A percentile compares a stretch with the other conserved stretches of the same genome.
Conservation (phyloP, 1,139 yeast genomes). For the Lodderomyces theae region DNA sequence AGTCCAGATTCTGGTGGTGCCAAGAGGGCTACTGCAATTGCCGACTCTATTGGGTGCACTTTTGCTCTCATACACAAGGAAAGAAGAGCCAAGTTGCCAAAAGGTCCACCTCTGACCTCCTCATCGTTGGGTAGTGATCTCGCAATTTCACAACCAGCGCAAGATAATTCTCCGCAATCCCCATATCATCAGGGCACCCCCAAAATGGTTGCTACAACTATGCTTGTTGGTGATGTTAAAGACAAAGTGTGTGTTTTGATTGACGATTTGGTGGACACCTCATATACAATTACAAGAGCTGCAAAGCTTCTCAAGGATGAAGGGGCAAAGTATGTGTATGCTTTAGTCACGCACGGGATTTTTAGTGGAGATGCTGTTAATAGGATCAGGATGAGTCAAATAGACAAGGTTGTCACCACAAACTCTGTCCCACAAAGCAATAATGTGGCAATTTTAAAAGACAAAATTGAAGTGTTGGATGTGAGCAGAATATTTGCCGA, state of each 20-base stretch:
- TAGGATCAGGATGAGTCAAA: slow-evolving; percentile 63
- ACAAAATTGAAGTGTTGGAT: slow-evolving; percentile 76
- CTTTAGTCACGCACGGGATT: slow-evolving; percentile 88
- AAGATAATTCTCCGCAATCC: slow-evolving; percentile 12
- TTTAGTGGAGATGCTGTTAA: slow-evolving; percentile 89
- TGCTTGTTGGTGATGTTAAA: slow-evolving; percentile 91
- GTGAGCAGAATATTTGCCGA: slow-evolving; percentile 88
- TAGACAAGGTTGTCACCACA: slow-evolving; percentile 87
- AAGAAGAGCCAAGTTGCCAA: slow-evolving; percentile 55
- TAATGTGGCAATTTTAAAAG: slow-evolving; percentile 53
- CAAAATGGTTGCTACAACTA: slow-evolving; percentile 61
- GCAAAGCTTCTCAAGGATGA: slow-evolving; percentile 88
- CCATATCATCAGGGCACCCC: slow-evolving; percentile 11
- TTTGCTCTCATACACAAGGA: slow-evolving; percentile 97
- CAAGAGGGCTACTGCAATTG: slow-evolving; percentile 89
- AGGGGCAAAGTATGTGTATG: slow-evolving; percentile 85
- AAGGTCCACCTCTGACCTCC: slow-evolving; percentile 29
- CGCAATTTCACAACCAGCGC: neutral
- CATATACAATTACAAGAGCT: slow-evolving; percentile 87
- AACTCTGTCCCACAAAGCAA: slow-evolving; percentile 85
- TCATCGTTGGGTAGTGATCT: slow-evolving; percentile 10
- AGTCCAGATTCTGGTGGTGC: slow-evolving; percentile 99
- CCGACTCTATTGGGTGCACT: slow-evolving; percentile 83
- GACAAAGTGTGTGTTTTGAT: slow-evolving; percentile 80
- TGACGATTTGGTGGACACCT: slow-evolving; percentile 94